A percentile compares a stretch with the other conserved stretches of the same genome.
These are phyloP conservation scores for Vachellia pachyceras DNA, from an alignment of 306 rosid genomes.

Conservation along the genomic window DNA sequence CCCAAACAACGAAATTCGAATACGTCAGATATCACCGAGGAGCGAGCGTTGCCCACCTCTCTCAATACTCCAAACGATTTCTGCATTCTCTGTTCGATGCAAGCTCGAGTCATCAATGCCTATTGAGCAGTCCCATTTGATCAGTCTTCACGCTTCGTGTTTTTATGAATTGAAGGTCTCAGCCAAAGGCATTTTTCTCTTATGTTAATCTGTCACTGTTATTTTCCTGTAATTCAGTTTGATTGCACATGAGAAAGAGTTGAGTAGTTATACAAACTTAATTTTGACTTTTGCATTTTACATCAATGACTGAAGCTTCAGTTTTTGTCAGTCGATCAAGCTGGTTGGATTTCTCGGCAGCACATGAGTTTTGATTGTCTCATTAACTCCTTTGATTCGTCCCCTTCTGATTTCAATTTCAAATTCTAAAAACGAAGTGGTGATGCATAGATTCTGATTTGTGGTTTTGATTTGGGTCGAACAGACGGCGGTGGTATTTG, in stretches of 20 bases:
- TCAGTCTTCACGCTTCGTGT: constrained; percentile 40
- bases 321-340: not conserved
- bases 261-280: not conserved
- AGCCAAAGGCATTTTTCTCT: not conserved
- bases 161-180: constrained; percentile 80
- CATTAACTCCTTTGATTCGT: not conserved
- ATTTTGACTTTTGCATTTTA: not conserved
- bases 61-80: constrained; percentile 85
- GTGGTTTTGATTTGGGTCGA: constrained; percentile 23
- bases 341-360: not conserved
- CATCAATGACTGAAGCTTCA: not conserved
- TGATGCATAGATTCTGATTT: not conserved
- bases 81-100: constrained; percentile 84
- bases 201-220: not conserved
- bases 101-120: constrained; percentile 81
- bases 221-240: not conserved
- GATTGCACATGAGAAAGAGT: no score
- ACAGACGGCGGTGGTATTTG: constrained; percentile 81
- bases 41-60: constrained; percentile 95
- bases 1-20: constrained; percentile 87
- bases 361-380: not conserved
- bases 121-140: constrained; percentile 69
- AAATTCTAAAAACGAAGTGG: not conserved
- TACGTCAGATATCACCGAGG: constrained; percentile 65
- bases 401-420: not conserved